Base-by-base conservation (phyloP, 2,329 filamentous ascomycete species). In the Colletotrichum tropicicola region DNA sequence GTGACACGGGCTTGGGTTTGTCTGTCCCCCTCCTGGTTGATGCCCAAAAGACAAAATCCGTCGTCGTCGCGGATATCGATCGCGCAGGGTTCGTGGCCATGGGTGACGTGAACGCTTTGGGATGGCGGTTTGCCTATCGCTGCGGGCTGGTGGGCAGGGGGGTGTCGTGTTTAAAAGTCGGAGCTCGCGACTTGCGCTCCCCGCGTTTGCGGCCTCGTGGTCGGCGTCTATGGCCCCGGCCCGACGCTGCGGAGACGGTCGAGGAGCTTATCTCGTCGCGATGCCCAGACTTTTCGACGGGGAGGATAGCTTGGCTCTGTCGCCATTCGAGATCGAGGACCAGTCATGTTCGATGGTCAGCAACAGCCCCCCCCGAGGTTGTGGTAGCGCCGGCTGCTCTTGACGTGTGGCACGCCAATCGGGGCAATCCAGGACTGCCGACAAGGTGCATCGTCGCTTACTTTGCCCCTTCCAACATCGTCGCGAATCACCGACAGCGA, bases 131-230 rank as follows among this genome's bases (percentile, higher is more conserved):
- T n/a, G n/a, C n/a, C n/a, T n/a, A n/a, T 56, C 25, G 32, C 32
- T 61, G 21, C 28, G 23, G 23, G 32, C 52, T 5, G 9, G 21
- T 27, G 13, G 43, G 21, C n/a, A 13, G 37, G 19, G 30, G 41
- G 21, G 1, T 6, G 37, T 10, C 3, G 8, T 12, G 23, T 21
- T 21, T 13, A 2, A 41, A 37, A 44, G 61, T 65, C 61, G 61
- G 61, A 48, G 30, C 61, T 65, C 61, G 61, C 56, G 56, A 52
- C 41, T 59, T 60, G 48, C 32, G 32, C 8, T n/a, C 13, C 48
- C 56, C 39, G 45, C 25, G 56, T 51, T 28, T 44, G 30, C 39
- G 43, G 21, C 35, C 30, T 48, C 48, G 49, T 51, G 35, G 49
- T 61, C 57, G 57, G 61, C 44, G 58, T 23, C 43, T 7, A 7